phyloP scores from a whole-genome alignment of 495 filamentous ascomycete genomes.

The Neurospora africana region DNA sequence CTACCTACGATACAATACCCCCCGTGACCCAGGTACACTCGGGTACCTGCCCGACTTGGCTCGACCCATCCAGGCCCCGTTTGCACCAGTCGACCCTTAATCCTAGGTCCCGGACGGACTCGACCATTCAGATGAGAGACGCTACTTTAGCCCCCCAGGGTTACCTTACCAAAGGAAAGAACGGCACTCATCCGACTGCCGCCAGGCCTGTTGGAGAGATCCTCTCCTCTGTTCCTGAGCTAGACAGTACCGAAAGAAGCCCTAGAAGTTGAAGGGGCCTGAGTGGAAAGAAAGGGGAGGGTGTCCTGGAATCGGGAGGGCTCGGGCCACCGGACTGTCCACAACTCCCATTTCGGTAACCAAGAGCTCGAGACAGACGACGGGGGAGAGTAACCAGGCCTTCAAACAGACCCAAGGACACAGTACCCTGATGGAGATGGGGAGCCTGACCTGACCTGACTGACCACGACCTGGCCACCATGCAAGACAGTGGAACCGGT shows the following conservation, averaged over 20 bases:
- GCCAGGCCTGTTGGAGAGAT: background rate
- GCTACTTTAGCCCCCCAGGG: background rate
- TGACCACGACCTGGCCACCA: background rate
- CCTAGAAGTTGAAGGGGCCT: background rate
- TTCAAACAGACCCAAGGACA: background rate
- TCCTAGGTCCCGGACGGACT: background rate
- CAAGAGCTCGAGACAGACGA: background rate
- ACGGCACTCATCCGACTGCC: background rate
- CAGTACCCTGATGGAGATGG: background rate
- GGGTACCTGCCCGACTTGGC: constrained; percentile 8
- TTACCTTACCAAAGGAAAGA: background rate
- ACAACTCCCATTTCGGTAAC: background rate
- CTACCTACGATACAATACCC: background rate
- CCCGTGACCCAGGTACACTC: background rate
- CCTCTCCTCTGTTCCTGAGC: background rate
- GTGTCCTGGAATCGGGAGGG: background rate
- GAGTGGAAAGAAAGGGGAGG: background rate
- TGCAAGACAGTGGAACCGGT: background rate
- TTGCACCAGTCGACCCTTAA: background rate
- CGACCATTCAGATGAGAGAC: background rate
- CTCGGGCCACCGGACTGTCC: background rate
- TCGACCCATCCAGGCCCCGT: constrained; percentile 8
- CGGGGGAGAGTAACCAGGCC: background rate
- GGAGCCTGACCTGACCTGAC: background rate
- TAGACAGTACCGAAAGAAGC: background rate